Evolutionary conservation across 2,329 filamentous ascomycete genomes (phyloP), one percentile per base, ranked within the genome.

Genomic region (Diplodia scrobiculata): DNA sequence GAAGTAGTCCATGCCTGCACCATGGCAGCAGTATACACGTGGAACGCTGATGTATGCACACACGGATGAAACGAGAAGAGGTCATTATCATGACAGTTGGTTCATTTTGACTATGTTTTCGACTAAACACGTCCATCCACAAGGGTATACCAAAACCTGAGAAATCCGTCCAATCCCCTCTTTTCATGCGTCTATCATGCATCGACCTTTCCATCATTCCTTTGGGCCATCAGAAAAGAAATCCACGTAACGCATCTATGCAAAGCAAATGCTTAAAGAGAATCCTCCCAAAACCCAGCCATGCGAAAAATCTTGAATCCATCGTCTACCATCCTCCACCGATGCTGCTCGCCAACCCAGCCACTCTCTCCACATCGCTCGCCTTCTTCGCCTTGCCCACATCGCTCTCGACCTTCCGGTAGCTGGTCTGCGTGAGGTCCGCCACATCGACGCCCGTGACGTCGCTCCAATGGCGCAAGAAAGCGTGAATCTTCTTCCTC

Each of bases 331-430:
- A 99, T 27, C 95, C 95, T 63, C 95, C 95, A 63, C 93, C 95
- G 72, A 93, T 91, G 78, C 92, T 95, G 66, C 92, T 89, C 54
- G 94, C 94, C 73, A 99, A 83, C 74, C 95, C 92, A 67, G 92
- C 90, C 48, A 97, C 93, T 67, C 89, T 86, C 74, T 96, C 90
- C 51, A 91, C 89, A 74, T 92, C 90, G 67, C 83, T 83, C 73
- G 76, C 84, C 69, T 83, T 82, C 69, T 86, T 84, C 17, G 32
- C 58, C 80, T 95, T 96, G 60, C 95, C 95, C 51, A 99, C 92
- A 76, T 98, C 92, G 79, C 94, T 97, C 72, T 97, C 89, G 25
- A 99, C 94, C 78, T 93, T 89, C 69, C 95, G 87, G 80, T 91
- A 99, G 62, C 87, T 96, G 66, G 95, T 99, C 77, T 89, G 91